Evolutionary conservation across 768 basidiomycete genomes (phyloP).

Genomic region (Hericium rajendrae): DNA sequence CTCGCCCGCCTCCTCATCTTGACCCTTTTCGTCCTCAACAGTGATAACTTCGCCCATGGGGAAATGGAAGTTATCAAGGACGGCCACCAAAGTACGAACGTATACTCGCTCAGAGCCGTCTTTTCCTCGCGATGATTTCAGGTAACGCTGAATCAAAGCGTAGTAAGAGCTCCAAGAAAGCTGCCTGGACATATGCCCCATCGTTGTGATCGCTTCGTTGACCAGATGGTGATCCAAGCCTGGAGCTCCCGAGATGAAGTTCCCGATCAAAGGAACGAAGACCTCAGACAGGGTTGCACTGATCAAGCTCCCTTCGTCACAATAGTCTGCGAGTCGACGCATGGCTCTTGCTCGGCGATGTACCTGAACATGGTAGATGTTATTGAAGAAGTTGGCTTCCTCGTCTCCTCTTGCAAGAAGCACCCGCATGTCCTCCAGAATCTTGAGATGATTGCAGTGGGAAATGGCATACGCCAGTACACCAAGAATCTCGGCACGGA

Average conservation of each 20-base stretch:
- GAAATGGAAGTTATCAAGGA: constrained; percentile 90
- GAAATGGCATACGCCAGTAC: constrained; percentile 71
- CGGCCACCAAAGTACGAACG: constrained; percentile 73
- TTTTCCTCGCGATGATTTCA: constrained; percentile 59
- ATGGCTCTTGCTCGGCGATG: constrained; percentile 85
- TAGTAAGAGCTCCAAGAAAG: constrained; percentile 83
- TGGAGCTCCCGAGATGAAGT: constrained; percentile 57
- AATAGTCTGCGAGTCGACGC: constrained; percentile 72
- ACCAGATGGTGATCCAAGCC: constrained; percentile 78
- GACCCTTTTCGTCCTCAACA: constrained; percentile 11
- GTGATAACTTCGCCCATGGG: constrained; percentile 56
- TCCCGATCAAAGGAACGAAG: constrained; percentile 80
- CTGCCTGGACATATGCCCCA: constrained; percentile 67
- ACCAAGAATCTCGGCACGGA: constrained; percentile 74
- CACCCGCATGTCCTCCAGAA: constrained; percentile 70
- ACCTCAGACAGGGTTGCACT: constrained; percentile 69
- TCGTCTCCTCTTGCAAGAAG: constrained; percentile 82
- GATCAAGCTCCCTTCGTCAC: constrained; percentile 52
- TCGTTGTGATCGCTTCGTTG: constrained; percentile 77
- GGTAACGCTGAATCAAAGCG: constrained; percentile 68
- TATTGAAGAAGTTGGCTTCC: constrained; percentile 96
- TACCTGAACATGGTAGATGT: constrained; percentile 86
- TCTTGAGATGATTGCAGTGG: constrained; percentile 45
- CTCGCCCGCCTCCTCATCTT: constrained; percentile 20
- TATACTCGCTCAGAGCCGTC: constrained; percentile 68